Evolutionary conservation across 805 yeast genomes (phyloP), one percentile per base, ranked within the genome.

Genomic region (Metschnikowia proteae): DNA sequence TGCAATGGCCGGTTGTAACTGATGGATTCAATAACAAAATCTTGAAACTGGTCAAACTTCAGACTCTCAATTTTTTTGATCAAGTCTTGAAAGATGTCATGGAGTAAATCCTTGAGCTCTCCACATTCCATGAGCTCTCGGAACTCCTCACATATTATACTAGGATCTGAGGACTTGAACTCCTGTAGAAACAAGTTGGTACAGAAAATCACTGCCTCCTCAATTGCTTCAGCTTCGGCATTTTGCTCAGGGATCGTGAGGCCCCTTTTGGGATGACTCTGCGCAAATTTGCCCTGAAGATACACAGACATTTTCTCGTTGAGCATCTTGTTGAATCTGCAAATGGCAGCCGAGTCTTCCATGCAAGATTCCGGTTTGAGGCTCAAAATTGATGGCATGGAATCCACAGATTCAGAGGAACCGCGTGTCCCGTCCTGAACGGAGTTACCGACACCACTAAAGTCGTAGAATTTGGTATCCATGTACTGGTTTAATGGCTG

Each of bases 1-100:
- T 35, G 43, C 6, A 30, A 30, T 4, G 29, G 5, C 10, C 36
- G 34, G 30, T 33, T 33, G 45, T 41, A 37, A 27, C 42, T 47
- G 13, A 49, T 37, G 9, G 36, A 31, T n/a, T 54, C 59, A 7
- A 51, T 44, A 17, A 56, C 50, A 17, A 47, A 35, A 28, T 56
- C 58, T 26, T 52, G 55, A 26, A 48, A 54, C 6, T 48, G 46
- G 33, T 52, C 60, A 22, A 56, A 49, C 3, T 54, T 51, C 38
- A 46, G 41, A 25, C 47, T 46, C 8, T 48, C 48, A 47, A 50
- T 38, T 44, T 54, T 50, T 13, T 56, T 53, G 22, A 50, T 36
- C n/a, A 53, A 43, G 17, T 54, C 58, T 4, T 49, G 45, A 23
- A 47, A 38, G 5, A 52, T 38, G 25, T 38, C 41, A 7, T 37